Conservation (phyloP, 768 basidiomycete genomes). For the Cantharellus cinnabarinus region DNA sequence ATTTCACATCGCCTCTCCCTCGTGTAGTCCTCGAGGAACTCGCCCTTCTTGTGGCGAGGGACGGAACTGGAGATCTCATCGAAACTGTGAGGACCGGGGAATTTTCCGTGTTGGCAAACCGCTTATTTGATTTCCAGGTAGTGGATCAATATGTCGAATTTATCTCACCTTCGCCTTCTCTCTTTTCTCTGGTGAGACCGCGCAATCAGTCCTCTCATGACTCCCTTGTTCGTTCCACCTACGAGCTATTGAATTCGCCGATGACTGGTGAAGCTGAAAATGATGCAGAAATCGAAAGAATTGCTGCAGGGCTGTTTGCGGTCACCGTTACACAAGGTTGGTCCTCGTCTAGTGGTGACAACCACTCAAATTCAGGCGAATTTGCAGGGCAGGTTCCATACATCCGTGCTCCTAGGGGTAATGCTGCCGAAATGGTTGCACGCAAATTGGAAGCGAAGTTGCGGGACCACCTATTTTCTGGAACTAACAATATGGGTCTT, state of each 20-base stretch:
- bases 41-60: constrained; percentile 67
- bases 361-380: not conserved
- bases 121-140: constrained; percentile 28
- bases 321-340: constrained; percentile 44
- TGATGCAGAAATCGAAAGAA: constrained; percentile 79
- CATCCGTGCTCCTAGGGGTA: constrained; percentile 84
- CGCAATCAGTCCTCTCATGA: constrained; percentile 18
- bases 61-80: constrained; percentile 63
- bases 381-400: constrained; percentile 73
- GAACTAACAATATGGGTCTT: constrained; percentile 10
- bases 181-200: constrained; percentile 62
- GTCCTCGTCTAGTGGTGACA: constrained; percentile 32
- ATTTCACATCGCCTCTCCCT: constrained; percentile 84
- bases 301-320: constrained; percentile 79
- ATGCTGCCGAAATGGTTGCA: constrained; percentile 99
- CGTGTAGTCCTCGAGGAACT: constrained; percentile 83
- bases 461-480: constrained; percentile 52
- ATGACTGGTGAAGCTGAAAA: constrained; percentile 77
- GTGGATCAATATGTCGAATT: constrained; percentile 96
- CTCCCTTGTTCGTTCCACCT: constrained; percentile 23
- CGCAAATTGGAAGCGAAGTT: constrained; percentile 86
- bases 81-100: constrained; percentile 34
- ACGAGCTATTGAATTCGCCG: constrained; percentile 79
- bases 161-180: constrained; percentile 74
- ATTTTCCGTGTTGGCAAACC: not conserved